Percentiles rank a stretch among this genome's conserved stretches.
These are phyloP conservation scores for Tolypocladium ophioglossoides DNA, from an alignment of 2,329 filamentous ascomycete genomes.

Conservation along the genomic window DNA sequence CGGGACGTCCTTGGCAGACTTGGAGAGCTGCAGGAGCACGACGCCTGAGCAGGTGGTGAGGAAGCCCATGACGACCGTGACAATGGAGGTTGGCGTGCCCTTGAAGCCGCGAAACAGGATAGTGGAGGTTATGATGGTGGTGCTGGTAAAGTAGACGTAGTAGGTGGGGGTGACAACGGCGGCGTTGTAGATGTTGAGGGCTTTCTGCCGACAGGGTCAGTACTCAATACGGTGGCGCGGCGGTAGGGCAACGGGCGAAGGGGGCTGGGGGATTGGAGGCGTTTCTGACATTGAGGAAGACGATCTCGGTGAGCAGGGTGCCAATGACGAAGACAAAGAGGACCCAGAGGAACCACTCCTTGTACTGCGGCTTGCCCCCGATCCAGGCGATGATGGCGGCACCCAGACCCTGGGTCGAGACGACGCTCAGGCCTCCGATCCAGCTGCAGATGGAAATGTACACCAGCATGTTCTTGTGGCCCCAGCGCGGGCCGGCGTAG, in stretches of 20 bases:
- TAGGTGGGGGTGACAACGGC: conserved; percentile 96
- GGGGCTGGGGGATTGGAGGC: background rate
- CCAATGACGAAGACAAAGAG: conserved; percentile 79
- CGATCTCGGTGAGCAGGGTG: conserved; percentile 88
- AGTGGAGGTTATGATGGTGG: conserved; percentile 88
- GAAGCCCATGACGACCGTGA: conserved; percentile 88
- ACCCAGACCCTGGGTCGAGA: conserved; percentile 86
- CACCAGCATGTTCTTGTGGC: conserved; percentile 95
- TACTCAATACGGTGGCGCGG: background rate
- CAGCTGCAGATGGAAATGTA: conserved; percentile 95
- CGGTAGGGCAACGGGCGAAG: no score
- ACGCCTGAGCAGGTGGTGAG: conserved; percentile 89
- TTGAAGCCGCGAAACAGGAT: conserved; percentile 92
- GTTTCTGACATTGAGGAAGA: conserved; percentile 77
- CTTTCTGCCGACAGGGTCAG: conserved; percentile 59
- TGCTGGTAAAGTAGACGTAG: conserved; percentile 95
- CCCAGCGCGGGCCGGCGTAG: conserved; percentile 78
- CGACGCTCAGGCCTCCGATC: conserved; percentile 87
- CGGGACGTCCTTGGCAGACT: conserved; percentile 94
- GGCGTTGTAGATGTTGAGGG: conserved; percentile 91
- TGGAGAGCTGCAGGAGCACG: conserved; percentile 87
- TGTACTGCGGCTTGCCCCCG: conserved; percentile 76
- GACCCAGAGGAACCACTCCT: conserved; percentile 95
- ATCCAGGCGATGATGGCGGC: conserved; percentile 84
- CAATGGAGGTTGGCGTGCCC: conserved; percentile 67